Percentiles rank a stretch among this genome's conserved stretches.
phyloP scores from a whole-genome alignment of 2,329 filamentous ascomycete species.

The Beauveria sp. region DNA sequence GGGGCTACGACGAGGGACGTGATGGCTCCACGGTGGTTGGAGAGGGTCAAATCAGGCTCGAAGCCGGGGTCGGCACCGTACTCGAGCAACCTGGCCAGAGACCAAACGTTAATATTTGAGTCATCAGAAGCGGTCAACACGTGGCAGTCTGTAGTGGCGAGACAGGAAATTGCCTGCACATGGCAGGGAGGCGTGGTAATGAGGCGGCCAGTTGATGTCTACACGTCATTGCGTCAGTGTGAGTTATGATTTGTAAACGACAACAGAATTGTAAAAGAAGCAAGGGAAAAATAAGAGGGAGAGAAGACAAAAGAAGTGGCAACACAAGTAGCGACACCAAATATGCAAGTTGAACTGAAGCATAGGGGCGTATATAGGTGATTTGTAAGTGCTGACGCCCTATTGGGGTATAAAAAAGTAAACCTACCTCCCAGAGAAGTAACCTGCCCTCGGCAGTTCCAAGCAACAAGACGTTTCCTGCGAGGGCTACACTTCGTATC shows the following conservation, averaged over 20 bases:
- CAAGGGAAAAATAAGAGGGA: background rate
- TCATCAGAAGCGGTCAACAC: conserved; percentile 75
- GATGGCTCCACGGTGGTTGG: conserved; percentile 68
- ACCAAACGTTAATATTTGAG: conserved; percentile 90
- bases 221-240: background rate
- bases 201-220: conserved; percentile 69
- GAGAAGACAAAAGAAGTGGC: background rate
- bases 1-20: conserved; percentile 58
- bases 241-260: background rate
- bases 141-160: conserved; percentile 65
- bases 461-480: conserved; percentile 64
- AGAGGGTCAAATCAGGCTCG: conserved; percentile 70
- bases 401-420: conserved; percentile 13
- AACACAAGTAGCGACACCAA: background rate
- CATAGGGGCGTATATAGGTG: background rate
- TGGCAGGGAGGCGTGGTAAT: conserved; percentile 70
- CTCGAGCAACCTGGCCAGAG: conserved; percentile 64
- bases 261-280: background rate
- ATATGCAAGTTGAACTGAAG: background rate
- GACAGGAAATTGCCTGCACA: conserved; percentile 70
- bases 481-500: conserved; percentile 69
- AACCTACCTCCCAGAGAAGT: conserved; percentile 82
- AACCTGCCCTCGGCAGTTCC: conserved; percentile 81
- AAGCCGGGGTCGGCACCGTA: conserved; percentile 45
- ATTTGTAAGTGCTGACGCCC: background rate